These are phyloP conservation scores for Amorphotheca resinae DNA, from an alignment of 495 filamentous ascomycete genomes.

Conservation along the genomic window DNA sequence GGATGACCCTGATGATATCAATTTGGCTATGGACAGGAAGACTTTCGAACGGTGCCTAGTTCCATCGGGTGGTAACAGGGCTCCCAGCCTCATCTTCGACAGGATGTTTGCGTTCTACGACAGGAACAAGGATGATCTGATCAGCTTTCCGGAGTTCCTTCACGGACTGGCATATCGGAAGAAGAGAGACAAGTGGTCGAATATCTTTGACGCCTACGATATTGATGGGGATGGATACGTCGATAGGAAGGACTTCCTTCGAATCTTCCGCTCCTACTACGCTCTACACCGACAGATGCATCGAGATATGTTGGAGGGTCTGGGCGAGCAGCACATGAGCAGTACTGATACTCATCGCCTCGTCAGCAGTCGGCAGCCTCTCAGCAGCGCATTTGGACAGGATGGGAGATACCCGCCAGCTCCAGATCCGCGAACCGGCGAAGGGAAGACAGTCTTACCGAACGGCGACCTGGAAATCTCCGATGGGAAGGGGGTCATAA, in stretches of 20 bases:
- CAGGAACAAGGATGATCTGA: slow-evolving; percentile 71
- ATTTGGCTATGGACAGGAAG: slow-evolving; percentile 75
- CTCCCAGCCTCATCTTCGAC: slow-evolving; percentile 85
- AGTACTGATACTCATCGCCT: slow-evolving; percentile 59
- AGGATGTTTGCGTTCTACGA: slow-evolving; percentile 96
- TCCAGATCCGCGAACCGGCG: slow-evolving; percentile 42
- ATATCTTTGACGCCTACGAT: slow-evolving; percentile 84
- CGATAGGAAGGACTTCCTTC: slow-evolving; percentile 76
- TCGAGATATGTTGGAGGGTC: slow-evolving; percentile 64
- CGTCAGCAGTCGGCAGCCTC: slow-evolving; percentile 60
- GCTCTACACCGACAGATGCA: slow-evolving; percentile 75
- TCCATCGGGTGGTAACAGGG: slow-evolving; percentile 61
- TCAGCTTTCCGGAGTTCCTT: slow-evolving; percentile 90
- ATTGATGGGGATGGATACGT: slow-evolving; percentile 83
- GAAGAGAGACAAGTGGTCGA: slow-evolving; percentile 57
- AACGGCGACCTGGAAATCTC: slow-evolving; percentile 50
- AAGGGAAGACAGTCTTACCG: slow-evolving; percentile 48
- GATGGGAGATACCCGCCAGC: slow-evolving; percentile 48
- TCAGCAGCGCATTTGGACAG: slow-evolving; percentile 58
- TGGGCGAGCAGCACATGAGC: slow-evolving; percentile 70
- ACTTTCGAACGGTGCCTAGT: slow-evolving; percentile 87
- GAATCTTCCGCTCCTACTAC: slow-evolving; percentile 86
- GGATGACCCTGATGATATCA: slow-evolving; percentile 64
- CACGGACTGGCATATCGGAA: slow-evolving; percentile 72
- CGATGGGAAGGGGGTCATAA: slow-evolving; percentile 31